Conservation (phyloP, 1,139 yeast genomes). For the Yamadazyma triangularis region DNA sequence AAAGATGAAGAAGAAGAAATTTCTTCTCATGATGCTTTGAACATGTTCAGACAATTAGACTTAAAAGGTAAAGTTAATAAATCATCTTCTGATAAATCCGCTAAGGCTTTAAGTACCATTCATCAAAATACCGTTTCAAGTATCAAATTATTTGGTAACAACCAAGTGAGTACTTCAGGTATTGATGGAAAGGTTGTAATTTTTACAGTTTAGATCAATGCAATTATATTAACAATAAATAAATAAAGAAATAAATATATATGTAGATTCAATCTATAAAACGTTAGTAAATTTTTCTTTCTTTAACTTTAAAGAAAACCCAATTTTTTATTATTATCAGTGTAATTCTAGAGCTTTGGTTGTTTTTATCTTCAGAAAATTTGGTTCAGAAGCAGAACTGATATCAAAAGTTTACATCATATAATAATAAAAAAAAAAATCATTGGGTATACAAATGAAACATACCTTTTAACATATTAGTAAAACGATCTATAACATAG, state of each 20-base stretch:
- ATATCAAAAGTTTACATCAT: constrained; percentile 60
- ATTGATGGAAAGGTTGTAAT: constrained; percentile 89
- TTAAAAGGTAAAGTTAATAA: constrained; percentile 76
- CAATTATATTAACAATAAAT: too few species aligned
- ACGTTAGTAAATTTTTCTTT: too few species aligned
- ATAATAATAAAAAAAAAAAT: background rate
- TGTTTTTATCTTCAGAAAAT: constrained; percentile 56
- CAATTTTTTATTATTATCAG: too few species aligned
- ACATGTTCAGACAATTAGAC: constrained; percentile 95
- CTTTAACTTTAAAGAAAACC: too few species aligned
- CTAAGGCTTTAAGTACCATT: constrained; percentile 60
- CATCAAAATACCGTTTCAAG: constrained; percentile 90
- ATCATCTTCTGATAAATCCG: constrained; percentile 28
- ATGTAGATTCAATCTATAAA: too few species aligned
- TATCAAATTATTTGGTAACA: constrained; percentile 57
- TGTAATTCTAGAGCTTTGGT: too few species aligned
- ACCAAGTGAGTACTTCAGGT: constrained; percentile 46
- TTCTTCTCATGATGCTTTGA: constrained; percentile 76
- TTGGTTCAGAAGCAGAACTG: constrained; percentile 93
- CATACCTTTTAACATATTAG: background rate
- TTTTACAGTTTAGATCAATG: constrained; percentile 29
- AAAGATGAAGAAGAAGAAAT: constrained; percentile 55
- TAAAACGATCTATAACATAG: too few species aligned
- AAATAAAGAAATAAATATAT: too few species aligned
- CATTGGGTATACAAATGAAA: background rate